Percentiles rank a stretch among this genome's conserved stretches.
Evolutionary conservation across 306 rosid genomes (phyloP).

Genomic region (Begonia peltatifolia): DNA sequence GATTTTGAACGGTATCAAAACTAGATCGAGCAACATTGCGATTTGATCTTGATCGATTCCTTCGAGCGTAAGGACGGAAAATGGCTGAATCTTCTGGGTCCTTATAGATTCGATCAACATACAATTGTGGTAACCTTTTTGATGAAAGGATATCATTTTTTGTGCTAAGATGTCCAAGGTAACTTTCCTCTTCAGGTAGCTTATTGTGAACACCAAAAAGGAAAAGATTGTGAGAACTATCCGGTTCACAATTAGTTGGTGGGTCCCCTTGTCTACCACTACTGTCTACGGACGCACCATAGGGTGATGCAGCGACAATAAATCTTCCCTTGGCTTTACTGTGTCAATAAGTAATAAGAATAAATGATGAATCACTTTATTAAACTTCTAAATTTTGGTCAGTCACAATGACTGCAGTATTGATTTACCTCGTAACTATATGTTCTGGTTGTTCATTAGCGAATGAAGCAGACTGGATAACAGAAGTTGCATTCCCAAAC

Average conservation of each 20-base stretch:
- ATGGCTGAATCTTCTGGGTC: constrained; percentile 87
- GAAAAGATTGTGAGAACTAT: constrained; percentile 83
- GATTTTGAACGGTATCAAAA: constrained; percentile 27
- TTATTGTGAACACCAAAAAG: constrained; percentile 71
- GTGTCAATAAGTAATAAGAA: constrained; percentile 38
- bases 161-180: constrained; percentile 38
- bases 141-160: constrained; percentile 50
- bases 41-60: constrained; percentile 79
- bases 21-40: constrained; percentile 49
- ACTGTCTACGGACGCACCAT: constrained; percentile 91
- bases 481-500: constrained; percentile 74
- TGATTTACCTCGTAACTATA: constrained; percentile 64
- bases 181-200: constrained; percentile 50
- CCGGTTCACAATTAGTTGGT: constrained; percentile 66
- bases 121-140: constrained; percentile 78
- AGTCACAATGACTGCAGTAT: background rate
- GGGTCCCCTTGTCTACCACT: constrained; percentile 73
- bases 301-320: constrained; percentile 92
- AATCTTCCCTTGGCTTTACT: constrained; percentile 71
- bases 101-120: constrained; percentile 64
- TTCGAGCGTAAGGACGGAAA: constrained; percentile 86
- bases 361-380: constrained; percentile 2
- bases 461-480: constrained; percentile 90
- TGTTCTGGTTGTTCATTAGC: constrained; percentile 87
- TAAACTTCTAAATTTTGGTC: too few species aligned